Evolutionary conservation across 2,329 filamentous ascomycete species (phyloP).

Genomic region (Talaromyces sp.): DNA sequence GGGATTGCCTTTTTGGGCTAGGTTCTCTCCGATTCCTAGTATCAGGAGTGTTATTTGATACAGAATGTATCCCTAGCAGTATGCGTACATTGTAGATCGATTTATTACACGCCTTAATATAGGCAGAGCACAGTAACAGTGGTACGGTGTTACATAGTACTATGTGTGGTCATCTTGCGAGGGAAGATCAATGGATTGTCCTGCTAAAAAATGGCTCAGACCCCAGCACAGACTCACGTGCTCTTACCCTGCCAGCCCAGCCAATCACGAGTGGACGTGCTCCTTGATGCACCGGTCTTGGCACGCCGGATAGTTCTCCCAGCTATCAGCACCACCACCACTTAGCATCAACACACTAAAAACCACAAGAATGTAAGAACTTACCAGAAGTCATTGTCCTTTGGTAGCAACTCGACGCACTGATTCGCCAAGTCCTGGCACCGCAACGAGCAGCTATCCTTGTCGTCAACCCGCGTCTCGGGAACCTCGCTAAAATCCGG

Average conservation of each 20-base stretch:
- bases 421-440: slow-evolving; percentile 13
- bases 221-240: slow-evolving; percentile 9
- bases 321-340: neutral
- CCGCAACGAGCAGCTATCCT: slow-evolving; percentile 15
- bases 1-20: neutral
- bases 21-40: too few relatives aligned
- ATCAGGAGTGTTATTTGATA: too few relatives aligned
- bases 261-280: slow-evolving; percentile 13
- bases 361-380: neutral
- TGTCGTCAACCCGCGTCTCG: neutral
- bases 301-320: slow-evolving; percentile 12
- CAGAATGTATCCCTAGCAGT: too few relatives aligned
- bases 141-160: neutral
- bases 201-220: too few relatives aligned
- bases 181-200: too few relatives aligned
- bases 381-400: slow-evolving; percentile 17
- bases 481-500: slow-evolving; percentile 2
- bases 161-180: too few relatives aligned
- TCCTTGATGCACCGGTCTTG: slow-evolving; percentile 16
- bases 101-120: neutral
- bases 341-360: neutral
- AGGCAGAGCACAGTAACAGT: neutral
- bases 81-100: too few relatives aligned
- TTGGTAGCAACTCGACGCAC: slow-evolving; percentile 11
- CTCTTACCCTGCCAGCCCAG: neutral